These are phyloP conservation scores for Penicillium vulpinum DNA, from an alignment of 2,329 filamentous ascomycete genomes.

Conservation along the genomic window DNA sequence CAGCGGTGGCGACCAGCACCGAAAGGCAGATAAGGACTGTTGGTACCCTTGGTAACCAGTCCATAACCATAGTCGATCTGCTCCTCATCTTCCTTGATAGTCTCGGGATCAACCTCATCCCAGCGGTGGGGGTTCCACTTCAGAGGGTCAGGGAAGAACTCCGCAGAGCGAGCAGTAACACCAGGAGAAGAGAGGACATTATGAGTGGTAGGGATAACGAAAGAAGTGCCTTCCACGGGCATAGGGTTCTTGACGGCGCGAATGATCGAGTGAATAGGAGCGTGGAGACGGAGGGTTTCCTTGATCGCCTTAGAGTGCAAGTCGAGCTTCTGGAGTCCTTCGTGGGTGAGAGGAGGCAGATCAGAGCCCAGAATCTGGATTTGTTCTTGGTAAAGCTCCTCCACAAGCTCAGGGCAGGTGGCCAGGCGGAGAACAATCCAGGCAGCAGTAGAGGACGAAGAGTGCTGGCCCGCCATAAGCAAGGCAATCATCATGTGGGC, in stretches of 20 bases:
- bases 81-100: slow-evolving; percentile 58
- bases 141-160: slow-evolving; percentile 79
- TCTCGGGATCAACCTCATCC: slow-evolving; percentile 60
- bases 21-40: slow-evolving; percentile 89
- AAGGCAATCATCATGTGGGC: slow-evolving; percentile 94
- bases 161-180: slow-evolving; percentile 69
- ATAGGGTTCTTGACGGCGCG: slow-evolving; percentile 88
- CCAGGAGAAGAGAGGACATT: slow-evolving; percentile 82
- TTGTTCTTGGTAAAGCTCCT: slow-evolving; percentile 84
- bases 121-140: slow-evolving; percentile 91
- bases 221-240: slow-evolving; percentile 77
- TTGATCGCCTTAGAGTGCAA: slow-evolving; percentile 84
- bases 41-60: slow-evolving; percentile 84
- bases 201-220: slow-evolving; percentile 77
- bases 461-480: slow-evolving; percentile 90
- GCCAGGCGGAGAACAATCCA: slow-evolving; percentile 86
- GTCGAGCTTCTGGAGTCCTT: slow-evolving; percentile 74
- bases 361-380: slow-evolving; percentile 69
- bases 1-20: slow-evolving; percentile 90
- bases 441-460: slow-evolving; percentile 76
- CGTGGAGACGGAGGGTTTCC: slow-evolving; percentile 87
- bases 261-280: slow-evolving; percentile 93
- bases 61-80: slow-evolving; percentile 94
- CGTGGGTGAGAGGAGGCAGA: slow-evolving; percentile 72
- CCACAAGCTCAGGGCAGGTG: slow-evolving; percentile 72